Percentiles rank a stretch among this genome's conserved stretches.
phyloP scores from a whole-genome alignment of 2,329 filamentous ascomycete species.

The Phialophora macrospora region DNA sequence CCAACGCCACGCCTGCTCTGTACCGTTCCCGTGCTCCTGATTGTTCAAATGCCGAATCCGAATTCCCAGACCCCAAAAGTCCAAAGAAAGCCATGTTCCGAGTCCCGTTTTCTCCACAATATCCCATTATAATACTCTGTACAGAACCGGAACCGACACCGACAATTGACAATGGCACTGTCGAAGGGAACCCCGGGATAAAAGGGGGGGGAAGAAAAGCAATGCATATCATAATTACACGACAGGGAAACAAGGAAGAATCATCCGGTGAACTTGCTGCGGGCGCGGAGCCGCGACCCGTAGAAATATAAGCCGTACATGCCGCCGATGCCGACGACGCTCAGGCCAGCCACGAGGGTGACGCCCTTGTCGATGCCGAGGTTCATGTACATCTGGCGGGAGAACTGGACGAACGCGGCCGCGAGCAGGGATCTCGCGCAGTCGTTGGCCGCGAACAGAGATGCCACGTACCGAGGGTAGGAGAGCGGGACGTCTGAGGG shows the following conservation, averaged over 20 bases:
- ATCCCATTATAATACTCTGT: no score
- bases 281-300: conserved; percentile 24
- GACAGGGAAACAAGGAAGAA: not conserved
- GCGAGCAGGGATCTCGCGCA: conserved; percentile 42
- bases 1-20: not conserved
- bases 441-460: conserved; percentile 41
- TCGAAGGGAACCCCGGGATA: no score
- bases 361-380: conserved; percentile 43
- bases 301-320: conserved; percentile 30
- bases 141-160: no score
- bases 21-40: no score
- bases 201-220: no score
- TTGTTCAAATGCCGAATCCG: no score
- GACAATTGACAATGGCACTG: no score
- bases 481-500: conserved; percentile 31
- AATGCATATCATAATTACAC: no score
- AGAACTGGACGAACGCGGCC: conserved; percentile 45
- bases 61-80: no score
- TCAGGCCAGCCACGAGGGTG: conserved; percentile 46
- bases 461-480: conserved; percentile 39
- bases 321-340: conserved; percentile 30
- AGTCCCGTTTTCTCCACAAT: no score
- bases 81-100: no score
- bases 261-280: conserved; percentile 33
- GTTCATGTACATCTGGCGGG: conserved; percentile 44